These are phyloP conservation scores for Phaeosphaeria sp. DNA, from an alignment of 2,329 filamentous ascomycete genomes.

Conservation along the genomic window DNA sequence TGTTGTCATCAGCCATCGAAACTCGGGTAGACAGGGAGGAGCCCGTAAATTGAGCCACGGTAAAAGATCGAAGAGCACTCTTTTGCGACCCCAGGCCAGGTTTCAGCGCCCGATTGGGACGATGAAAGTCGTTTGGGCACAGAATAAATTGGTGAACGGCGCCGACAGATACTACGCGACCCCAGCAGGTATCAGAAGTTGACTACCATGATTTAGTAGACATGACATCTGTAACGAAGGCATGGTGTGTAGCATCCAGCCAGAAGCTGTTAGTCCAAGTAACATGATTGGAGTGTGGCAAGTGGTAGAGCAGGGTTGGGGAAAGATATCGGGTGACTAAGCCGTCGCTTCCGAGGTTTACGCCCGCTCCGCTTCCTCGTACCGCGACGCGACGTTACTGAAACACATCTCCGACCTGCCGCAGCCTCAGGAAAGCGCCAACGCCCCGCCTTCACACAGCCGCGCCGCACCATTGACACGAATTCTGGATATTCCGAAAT, in stretches of 20 bases:
- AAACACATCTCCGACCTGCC: constrained; percentile 33
- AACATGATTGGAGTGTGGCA: not conserved
- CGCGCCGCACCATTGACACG: constrained; percentile 30
- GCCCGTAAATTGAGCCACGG: constrained; percentile 21
- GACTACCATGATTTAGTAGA: constrained; percentile 12
- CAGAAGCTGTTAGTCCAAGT: not conserved
- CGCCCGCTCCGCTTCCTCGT: constrained; percentile 16
- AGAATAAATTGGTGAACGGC: constrained; percentile 21
- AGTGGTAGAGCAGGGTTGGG: constrained; percentile 15
- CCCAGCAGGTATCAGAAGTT: constrained; percentile 15
- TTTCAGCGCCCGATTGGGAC: constrained; percentile 35
- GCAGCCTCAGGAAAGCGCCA: constrained; percentile 22
- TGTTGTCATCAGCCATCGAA: constrained; percentile 18
- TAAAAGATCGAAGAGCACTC: constrained; percentile 18
- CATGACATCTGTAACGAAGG: not conserved
- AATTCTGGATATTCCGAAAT: constrained; percentile 12
- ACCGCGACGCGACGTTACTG: constrained; percentile 29
- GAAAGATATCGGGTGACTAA: constrained; percentile 16
- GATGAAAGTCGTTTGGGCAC: constrained; percentile 25
- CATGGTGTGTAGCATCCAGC: not conserved
- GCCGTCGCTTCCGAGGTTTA: constrained; percentile 5
- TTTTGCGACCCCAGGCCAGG: constrained; percentile 33
- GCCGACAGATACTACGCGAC: constrained; percentile 6
- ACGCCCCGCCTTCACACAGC: constrained; percentile 25
- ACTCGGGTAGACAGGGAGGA: constrained; percentile 22